Evolutionary conservation across 352 stramenopile species (phyloP).

Genomic region (Phytopythium cucurbitacearum): DNA sequence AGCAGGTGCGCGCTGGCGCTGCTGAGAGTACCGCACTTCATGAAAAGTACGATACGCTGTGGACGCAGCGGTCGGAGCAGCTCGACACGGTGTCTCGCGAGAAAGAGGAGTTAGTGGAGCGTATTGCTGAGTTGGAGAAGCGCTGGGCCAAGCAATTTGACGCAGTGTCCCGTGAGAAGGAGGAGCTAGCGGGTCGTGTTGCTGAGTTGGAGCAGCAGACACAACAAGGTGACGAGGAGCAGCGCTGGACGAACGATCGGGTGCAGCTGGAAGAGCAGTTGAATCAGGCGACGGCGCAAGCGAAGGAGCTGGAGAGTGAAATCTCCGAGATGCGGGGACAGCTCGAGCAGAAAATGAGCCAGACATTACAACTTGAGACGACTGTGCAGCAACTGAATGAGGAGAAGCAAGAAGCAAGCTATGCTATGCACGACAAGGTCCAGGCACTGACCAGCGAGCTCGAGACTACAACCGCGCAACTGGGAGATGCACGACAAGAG

Average conservation of each 20-base stretch:
- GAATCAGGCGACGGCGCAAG: slow-evolving; percentile 23
- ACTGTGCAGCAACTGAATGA: slow-evolving; percentile 11
- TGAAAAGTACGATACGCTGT: slow-evolving; percentile 17
- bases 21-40: slow-evolving; percentile 20
- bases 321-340: slow-evolving; percentile 22
- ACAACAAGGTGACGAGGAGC: background rate
- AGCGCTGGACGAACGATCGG: slow-evolving; percentile 19
- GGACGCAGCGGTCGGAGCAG: slow-evolving; percentile 11
- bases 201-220: background rate
- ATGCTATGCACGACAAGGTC: slow-evolving; percentile 11
- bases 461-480: slow-evolving; percentile 11
- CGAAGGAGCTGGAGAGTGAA: slow-evolving; percentile 21
- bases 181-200: background rate
- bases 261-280: slow-evolving; percentile 25
- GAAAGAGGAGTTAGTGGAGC: slow-evolving; percentile 5
- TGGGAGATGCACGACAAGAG: slow-evolving; percentile 9
- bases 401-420: slow-evolving; percentile 9
- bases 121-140: slow-evolving; percentile 3
- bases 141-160: background rate
- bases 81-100: slow-evolving; percentile 9
- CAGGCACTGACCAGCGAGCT: slow-evolving; percentile 9
- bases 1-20: slow-evolving; percentile 21
- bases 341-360: slow-evolving; percentile 13
- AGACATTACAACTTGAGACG: background rate
- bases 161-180: slow-evolving; percentile 3